A percentile compares a stretch with the other conserved stretches of the same genome.
Conservation (phyloP, 352 stramenopile genomes). For the Phytopythium delawarense region DNA sequence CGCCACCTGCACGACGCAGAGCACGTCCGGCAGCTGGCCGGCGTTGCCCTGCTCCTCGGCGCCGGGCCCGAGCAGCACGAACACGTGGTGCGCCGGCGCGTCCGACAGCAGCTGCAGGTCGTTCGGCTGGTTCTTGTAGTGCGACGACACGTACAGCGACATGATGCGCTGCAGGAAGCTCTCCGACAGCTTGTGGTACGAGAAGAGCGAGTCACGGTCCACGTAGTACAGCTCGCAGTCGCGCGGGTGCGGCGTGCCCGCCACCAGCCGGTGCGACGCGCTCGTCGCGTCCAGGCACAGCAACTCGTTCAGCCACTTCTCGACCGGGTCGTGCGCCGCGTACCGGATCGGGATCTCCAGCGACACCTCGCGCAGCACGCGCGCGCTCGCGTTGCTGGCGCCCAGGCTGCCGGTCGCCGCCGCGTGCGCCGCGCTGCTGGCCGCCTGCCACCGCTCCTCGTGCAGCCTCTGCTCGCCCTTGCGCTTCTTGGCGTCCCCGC, state of each 20-base stretch:
- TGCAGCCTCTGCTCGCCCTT: conserved; percentile 97
- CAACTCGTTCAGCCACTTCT: conserved; percentile 97
- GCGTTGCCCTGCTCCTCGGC: conserved; percentile 89
- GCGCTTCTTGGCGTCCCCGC: conserved; percentile 88
- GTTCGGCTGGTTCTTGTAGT: conserved; percentile 99
- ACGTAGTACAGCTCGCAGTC: conserved; percentile 99
- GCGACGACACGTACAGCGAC: conserved; percentile 96
- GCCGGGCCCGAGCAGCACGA: conserved; percentile 95
- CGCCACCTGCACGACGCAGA: conserved; percentile 97
- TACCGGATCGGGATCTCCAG: conserved; percentile 99
- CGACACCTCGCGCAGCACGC: conserved; percentile 92
- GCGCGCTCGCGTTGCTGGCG: conserved; percentile 40
- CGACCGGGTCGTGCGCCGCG: conserved; percentile 91
- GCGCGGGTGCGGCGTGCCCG: conserved; percentile 92
- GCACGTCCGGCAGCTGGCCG: conserved; percentile 94
- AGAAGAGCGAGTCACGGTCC: conserved; percentile 98
- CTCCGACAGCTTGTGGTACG: conserved; percentile 98
- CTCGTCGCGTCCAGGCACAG: conserved; percentile 94
- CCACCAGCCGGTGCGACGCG: conserved; percentile 83
- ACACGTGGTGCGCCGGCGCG: conserved; percentile 97
- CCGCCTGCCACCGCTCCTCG: conserved; percentile 94
- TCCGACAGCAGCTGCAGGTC: conserved; percentile 99
- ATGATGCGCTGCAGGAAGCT: conserved; percentile 92
- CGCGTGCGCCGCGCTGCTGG: conserved; percentile 81
- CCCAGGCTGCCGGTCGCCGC: conserved; percentile 24